Evolutionary conservation across 2,329 filamentous ascomycete genomes (phyloP), one percentile per base, ranked within the genome.

Genomic region (Fusarium nematophilum): DNA sequence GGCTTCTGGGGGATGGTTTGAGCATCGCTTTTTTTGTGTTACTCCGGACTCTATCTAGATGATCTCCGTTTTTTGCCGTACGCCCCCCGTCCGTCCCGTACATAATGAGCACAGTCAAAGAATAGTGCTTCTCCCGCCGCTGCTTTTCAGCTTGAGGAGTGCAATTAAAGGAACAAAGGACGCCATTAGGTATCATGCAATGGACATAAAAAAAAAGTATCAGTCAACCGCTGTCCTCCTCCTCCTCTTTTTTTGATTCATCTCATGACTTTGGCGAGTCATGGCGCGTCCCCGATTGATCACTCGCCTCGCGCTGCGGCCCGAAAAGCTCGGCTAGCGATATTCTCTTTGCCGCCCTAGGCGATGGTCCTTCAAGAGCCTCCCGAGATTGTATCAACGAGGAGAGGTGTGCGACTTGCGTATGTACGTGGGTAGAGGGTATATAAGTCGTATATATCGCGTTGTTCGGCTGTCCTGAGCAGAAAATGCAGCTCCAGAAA

Each of bases 111-210:
- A 46, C 60, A 27, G 57, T 37, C 21, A 14, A 48, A 57, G 25
- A 51, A 38, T 27, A 14, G 44, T 37, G 45, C 18, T 37, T 42
- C 46, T 40, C 38, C 17, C n/a, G 45, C 46, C 37, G 38, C 46
- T 56, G n/a, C 25, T 45, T 37, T 53, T 33, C 31, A 47, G 18
- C n/a, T 27, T 34, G 29, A 31, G 31, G 38, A 30, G 29, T 57
- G 29, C 27, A 52, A 38, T 45, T 14, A 25, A 49, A 48, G 30
- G 38, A 44, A 26, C 23, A 42, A 64, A 59, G 61, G 51, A 57
- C 57, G 61, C 62, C 61, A 36, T 55, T 57, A 65, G 62, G 62
- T 65, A 65, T 65, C 62, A 65, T 65, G 59, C 59, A 63, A 48
- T 58, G 38, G 46, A 64, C 33, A 40, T 13, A 25, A 14, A 49